Evolutionary conservation across 345 rosid species (phyloP), one percentile per base, ranked within the genome.

Genomic region (Cardiospermum halicacabum): DNA sequence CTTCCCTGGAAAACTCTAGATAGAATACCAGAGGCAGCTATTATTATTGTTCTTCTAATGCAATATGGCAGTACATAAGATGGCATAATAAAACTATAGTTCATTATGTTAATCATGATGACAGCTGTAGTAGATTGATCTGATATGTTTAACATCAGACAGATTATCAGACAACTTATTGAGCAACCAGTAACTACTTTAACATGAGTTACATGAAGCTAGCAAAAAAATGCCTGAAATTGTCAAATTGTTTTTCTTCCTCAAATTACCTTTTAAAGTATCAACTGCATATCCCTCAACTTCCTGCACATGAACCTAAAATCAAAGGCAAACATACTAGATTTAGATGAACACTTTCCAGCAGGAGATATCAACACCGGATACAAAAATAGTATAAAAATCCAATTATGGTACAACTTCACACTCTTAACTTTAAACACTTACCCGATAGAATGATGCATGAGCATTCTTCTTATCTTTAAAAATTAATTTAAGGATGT

Each of bases 281-380:
- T 88, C 89, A 24, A 75, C 60, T 72, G 86, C 69, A 70, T 70
- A 79, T 22, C 69, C 77, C 65, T 83, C 92, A 68, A 64, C 66
- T 75, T 94, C 96, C 74, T 79, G 91, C 59, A 94, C 85, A 79
- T 94, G 99, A 75, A 94, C 87, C 99, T 94, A 69, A 70, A 60
- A 78, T 45, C 58, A 73, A 69, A 55, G 61, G 50, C 62, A 64
- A 58, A 19, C 30, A 21, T 18, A 65, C 68, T 43, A 47, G 65
- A 42, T 63, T 61, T 53, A 48, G 62, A 45, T n/a, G 19, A n/a
- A n/a, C 32, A 48, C 47, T 2, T 18, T 12, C 15, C 59, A 21
- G 10, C 24, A 11, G 11, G 12, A 45, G 18, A 53, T 42, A 26
- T n/a, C n/a, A 69, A 74, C 24, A 16, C 27, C 34, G 49, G 26